Base-by-base conservation (phyloP, 1,139 yeast species). In the Geotrichum aggregatum region DNA sequence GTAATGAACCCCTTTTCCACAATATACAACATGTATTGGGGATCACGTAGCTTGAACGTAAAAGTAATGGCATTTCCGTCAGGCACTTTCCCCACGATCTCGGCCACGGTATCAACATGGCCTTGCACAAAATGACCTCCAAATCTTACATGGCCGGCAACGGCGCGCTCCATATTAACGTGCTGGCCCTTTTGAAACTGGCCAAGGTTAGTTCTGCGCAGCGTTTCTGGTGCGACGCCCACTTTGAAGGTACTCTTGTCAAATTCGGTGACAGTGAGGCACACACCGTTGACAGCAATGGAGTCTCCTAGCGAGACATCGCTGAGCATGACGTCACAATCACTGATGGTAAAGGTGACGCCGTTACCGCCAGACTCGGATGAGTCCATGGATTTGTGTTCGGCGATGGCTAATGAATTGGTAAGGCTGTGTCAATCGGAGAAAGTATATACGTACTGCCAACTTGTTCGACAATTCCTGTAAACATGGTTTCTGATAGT, bases 71-170 rank as follows among this genome's bases (percentile, higher is more conserved):
- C 85, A 68, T 89, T 87, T 2, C 86, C 94, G 63, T 91, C 98
- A 0, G 78, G 71, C 6, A 59, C 70, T 33, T 71, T 75, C 1
- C 70, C 67, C 1, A 77, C 76, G 38, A 94, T 85, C 31, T 71
- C 70, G 3, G 96, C 97, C 30, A 84, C 76, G 0, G 97, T 87
- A 66, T 92, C 98, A 33, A 94, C 91, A 71, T 92, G 99, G 13
- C 98, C 99, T 61, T 92, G 98, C 1, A 92, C 98, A 57, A 91
- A 82, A 69, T 92, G 99, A 0, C 99, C 98, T 26, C 99, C 98
- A 64, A 91, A 80, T 58, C 98, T 76, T 11, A 84, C 89, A 50
- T 87, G 89, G 3, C 76, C 87, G 55, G 79, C 72, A 31, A 92
- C 89, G 0, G 98, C 98, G 57, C 98, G 76, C 69, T 92, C 99